phyloP scores from a whole-genome alignment of 2,329 filamentous ascomycete genomes.

The Orbilia brochopaga region DNA sequence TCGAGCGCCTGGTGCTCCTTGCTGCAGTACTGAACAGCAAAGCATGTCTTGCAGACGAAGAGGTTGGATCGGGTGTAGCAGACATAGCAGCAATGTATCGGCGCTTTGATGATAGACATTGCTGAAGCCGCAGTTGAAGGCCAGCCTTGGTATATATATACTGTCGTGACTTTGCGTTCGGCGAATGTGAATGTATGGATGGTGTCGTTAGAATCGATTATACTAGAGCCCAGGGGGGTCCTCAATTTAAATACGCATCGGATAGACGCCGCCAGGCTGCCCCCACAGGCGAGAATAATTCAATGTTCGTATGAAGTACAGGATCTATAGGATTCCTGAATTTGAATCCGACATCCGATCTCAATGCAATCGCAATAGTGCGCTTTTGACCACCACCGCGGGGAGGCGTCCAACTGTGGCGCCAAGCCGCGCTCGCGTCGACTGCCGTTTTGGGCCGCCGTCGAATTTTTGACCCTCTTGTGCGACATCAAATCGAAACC shows the following conservation, averaged over 20 bases:
- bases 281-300: too few relatives aligned
- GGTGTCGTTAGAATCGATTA: too few relatives aligned
- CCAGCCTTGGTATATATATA: not conserved
- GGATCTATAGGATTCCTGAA: too few relatives aligned
- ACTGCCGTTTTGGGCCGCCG: constrained; percentile 34
- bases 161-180: too few relatives aligned
- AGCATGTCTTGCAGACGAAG: constrained; percentile 14
- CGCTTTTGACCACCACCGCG: not conserved
- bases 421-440: constrained; percentile 37
- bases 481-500: constrained; percentile 30
- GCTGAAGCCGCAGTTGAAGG: not conserved
- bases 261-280: too few relatives aligned
- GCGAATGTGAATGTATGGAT: too few relatives aligned
- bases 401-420: too few relatives aligned
- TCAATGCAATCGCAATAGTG: too few relatives aligned
- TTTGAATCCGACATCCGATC: too few relatives aligned
- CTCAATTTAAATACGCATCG: too few relatives aligned
- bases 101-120: constrained; percentile 4
- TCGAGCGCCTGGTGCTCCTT: constrained; percentile 8
- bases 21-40: constrained; percentile 29
- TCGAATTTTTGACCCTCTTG: constrained; percentile 38
- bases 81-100: constrained; percentile 12
- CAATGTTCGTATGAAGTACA: too few relatives aligned
- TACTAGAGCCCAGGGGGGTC: too few relatives aligned
- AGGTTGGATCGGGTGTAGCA: constrained; percentile 9